phyloP scores from a whole-genome alignment of 257 asterid species.

The Fraxinus anomala region DNA sequence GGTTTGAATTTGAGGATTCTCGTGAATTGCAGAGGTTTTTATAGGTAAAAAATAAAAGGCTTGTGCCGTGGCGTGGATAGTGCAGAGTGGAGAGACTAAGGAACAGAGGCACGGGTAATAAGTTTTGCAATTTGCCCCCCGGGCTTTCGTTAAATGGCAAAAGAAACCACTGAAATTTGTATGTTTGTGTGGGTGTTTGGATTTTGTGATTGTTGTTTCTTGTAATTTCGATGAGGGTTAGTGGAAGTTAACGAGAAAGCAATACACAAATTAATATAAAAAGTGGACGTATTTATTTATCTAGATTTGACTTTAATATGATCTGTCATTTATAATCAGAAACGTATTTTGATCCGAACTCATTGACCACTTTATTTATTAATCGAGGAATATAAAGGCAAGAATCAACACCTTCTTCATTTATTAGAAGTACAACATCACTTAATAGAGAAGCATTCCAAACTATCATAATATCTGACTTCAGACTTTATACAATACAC shows the following conservation, averaged over 20 bases:
- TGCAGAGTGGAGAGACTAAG: background rate
- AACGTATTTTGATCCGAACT: no score
- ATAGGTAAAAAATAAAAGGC: background rate
- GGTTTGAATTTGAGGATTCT: background rate
- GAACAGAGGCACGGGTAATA: slow-evolving; percentile 32
- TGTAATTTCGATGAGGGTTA: background rate
- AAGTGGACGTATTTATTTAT: no score
- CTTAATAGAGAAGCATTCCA: no score
- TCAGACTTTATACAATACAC: no score
- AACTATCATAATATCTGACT: no score
- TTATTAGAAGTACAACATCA: no score
- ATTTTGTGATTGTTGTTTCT: slow-evolving; percentile 1
- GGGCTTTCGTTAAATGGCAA: background rate
- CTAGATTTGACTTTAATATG: no score
- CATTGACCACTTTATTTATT: no score
- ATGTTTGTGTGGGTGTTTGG: background rate
- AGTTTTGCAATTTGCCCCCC: slow-evolving; percentile 32
- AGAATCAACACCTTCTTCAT: no score
- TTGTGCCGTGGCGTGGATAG: background rate
- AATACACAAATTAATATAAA: no score
- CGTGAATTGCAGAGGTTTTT: slow-evolving; percentile 14
- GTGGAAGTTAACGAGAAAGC: background rate
- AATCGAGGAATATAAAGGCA: no score
- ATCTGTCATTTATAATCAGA: no score
- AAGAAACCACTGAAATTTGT: background rate